phyloP scores from a whole-genome alignment of 23 red algal species.

The Chondrus crispus region DNA sequence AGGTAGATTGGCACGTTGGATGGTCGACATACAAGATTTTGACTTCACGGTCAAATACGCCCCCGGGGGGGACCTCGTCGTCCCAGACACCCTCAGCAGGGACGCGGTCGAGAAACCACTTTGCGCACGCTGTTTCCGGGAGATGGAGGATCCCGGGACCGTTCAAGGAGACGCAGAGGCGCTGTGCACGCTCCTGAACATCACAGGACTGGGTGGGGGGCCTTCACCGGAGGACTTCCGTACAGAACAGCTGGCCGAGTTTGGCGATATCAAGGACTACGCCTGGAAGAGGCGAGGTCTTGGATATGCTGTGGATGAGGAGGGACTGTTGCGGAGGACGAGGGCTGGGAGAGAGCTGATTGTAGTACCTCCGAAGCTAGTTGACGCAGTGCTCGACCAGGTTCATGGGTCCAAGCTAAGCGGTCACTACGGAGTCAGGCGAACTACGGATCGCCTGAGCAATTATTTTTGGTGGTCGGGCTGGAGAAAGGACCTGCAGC shows the following conservation, averaged over 20 bases:
- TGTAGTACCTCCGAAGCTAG: not conserved
- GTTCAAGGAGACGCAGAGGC: not conserved
- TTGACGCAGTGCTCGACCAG: not conserved
- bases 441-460: not conserved
- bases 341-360: not conserved
- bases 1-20: conserved; percentile 10
- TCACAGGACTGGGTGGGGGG: not conserved
- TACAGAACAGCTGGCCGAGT: not conserved
- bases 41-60: not conserved
- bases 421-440: not conserved
- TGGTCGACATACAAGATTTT: not conserved
- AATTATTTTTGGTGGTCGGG: not conserved
- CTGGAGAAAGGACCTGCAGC: not conserved
- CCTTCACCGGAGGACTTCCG: not conserved
- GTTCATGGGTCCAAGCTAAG: not conserved
- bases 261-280: not conserved
- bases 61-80: not conserved
- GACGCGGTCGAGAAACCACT: not conserved
- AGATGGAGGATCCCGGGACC: not conserved
- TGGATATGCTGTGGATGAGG: not conserved
- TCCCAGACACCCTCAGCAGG: not conserved
- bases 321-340: not conserved
- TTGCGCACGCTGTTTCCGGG: not conserved
- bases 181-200: too few relatives aligned
- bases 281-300: not conserved